Percentiles rank a stretch among this genome's conserved stretches.
Evolutionary conservation across 179 eudicot genomes (phyloP).

Genomic region (Nepenthes alata): DNA sequence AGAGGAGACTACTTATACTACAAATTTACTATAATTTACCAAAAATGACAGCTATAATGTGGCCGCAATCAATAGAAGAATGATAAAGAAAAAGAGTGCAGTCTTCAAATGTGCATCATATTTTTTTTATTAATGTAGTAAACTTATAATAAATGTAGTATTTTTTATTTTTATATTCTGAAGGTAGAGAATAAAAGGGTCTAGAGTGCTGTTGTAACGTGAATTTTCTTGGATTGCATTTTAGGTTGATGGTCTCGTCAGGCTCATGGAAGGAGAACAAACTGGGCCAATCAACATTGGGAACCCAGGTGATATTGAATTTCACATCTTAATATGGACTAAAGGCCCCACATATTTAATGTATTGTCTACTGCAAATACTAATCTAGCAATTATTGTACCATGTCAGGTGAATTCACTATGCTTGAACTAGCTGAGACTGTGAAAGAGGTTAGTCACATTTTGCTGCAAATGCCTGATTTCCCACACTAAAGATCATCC

Average conservation of each 20-base stretch:
- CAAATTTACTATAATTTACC: not conserved
- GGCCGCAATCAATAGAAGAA: too few species aligned
- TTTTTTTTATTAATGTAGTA: not conserved
- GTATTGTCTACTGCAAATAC: not conserved
- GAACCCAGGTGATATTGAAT: constrained; percentile 59
- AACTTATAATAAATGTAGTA: not conserved
- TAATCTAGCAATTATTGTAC: not conserved
- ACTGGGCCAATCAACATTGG: constrained; percentile 97
- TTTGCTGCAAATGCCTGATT: too few species aligned
- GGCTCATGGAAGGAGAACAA: constrained; percentile 88
- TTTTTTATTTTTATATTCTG: too few species aligned
- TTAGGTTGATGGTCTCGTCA: constrained; percentile 89
- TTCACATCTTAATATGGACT: not conserved
- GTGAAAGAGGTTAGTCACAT: constrained; percentile 72
- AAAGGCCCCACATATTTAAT: not conserved
- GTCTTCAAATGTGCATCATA: not conserved
- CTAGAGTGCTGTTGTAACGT: not conserved
- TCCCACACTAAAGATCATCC: too few species aligned
- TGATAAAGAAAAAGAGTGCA: too few species aligned
- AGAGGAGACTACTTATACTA: not conserved
- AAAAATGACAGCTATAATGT: too few species aligned
- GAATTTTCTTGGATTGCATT: not conserved
- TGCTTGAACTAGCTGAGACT: constrained; percentile 88
- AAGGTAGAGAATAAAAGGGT: too few species aligned
- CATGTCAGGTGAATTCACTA: constrained; percentile 80